phyloP scores from a whole-genome alignment of 2,329 filamentous ascomycete species.

The Cladophialophora immunda region DNA sequence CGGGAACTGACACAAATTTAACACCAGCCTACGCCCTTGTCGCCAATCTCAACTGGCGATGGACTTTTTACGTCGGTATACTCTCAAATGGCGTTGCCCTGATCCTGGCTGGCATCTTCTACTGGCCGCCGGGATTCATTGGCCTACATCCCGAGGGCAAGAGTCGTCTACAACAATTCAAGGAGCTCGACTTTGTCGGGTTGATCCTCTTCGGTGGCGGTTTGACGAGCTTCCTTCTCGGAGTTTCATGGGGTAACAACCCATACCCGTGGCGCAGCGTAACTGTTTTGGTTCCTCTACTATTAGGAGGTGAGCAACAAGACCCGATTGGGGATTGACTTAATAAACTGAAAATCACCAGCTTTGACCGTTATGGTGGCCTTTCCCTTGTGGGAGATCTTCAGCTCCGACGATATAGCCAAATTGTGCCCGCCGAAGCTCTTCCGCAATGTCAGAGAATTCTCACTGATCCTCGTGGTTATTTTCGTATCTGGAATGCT shows the following conservation, averaged over 20 bases:
- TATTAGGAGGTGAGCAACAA: slow-evolving; percentile 46
- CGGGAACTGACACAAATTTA: neutral
- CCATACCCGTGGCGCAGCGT: slow-evolving; percentile 53
- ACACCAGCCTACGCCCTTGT: slow-evolving; percentile 12
- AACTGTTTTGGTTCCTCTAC: slow-evolving; percentile 46
- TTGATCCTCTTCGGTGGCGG: slow-evolving; percentile 54
- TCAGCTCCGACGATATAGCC: slow-evolving; percentile 12
- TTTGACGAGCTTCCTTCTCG: slow-evolving; percentile 53
- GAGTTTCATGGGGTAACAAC: slow-evolving; percentile 53
- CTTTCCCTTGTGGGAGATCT: slow-evolving; percentile 27
- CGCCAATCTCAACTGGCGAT: slow-evolving; percentile 52
- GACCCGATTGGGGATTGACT: slow-evolving; percentile 21
- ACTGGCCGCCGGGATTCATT: slow-evolving; percentile 57
- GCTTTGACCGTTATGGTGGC: slow-evolving; percentile 7
- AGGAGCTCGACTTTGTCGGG: slow-evolving; percentile 57
- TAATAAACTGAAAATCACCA: neutral
- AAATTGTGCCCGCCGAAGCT: slow-evolving; percentile 24
- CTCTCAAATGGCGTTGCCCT: slow-evolving; percentile 6
- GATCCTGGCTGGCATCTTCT: slow-evolving; percentile 55
- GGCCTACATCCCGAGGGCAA: slow-evolving; percentile 50
- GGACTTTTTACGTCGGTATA: slow-evolving; percentile 52
- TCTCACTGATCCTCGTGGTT: slow-evolving; percentile 2
- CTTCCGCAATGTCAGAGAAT: slow-evolving; percentile 7
- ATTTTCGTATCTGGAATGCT: slow-evolving; percentile 15
- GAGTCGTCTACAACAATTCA: slow-evolving; percentile 49